Evolutionary conservation across 148 eudicot genomes (phyloP).

Genomic region (Persicaria tinctoria): DNA sequence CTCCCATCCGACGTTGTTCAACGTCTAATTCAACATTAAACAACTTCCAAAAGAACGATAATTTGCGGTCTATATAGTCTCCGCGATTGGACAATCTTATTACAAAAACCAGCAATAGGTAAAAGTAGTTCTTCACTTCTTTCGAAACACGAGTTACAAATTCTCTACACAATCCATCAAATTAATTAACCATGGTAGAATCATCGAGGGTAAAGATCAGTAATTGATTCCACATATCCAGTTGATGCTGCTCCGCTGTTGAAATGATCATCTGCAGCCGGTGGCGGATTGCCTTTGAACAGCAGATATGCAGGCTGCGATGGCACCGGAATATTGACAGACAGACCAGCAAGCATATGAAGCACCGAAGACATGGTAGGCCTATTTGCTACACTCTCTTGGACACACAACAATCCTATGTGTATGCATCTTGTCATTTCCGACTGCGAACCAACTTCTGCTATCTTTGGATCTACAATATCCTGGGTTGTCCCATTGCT

Average conservation of each 20-base stretch:
- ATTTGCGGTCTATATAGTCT: too few species aligned
- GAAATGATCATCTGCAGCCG: not conserved
- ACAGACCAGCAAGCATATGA: conserved; percentile 19
- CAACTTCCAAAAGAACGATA: too few species aligned
- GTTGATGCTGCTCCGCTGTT: not conserved
- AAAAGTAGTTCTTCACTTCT: too few species aligned
- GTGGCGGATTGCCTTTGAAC: not conserved
- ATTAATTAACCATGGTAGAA: not conserved
- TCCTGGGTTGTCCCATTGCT: not conserved
- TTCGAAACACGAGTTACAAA: too few species aligned
- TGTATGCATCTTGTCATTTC: conserved; percentile 21
- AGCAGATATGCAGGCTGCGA: not conserved
- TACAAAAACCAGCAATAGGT: too few species aligned
- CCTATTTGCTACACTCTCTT: conserved; percentile 24
- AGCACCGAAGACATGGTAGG: conserved; percentile 22
- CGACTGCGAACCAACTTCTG: not conserved
- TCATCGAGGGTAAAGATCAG: conserved; percentile 3
- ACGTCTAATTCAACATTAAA: too few species aligned
- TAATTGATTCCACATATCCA: not conserved
- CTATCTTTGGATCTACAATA: conserved; percentile 17
- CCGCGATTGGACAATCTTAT: too few species aligned
- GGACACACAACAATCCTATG: conserved; percentile 30
- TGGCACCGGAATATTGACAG: not conserved
- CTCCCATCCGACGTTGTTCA: too few species aligned
- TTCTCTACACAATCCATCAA: too few species aligned